Conservation (phyloP, 2,329 filamentous ascomycete genomes). For the Phaeosphaeria sp. region DNA sequence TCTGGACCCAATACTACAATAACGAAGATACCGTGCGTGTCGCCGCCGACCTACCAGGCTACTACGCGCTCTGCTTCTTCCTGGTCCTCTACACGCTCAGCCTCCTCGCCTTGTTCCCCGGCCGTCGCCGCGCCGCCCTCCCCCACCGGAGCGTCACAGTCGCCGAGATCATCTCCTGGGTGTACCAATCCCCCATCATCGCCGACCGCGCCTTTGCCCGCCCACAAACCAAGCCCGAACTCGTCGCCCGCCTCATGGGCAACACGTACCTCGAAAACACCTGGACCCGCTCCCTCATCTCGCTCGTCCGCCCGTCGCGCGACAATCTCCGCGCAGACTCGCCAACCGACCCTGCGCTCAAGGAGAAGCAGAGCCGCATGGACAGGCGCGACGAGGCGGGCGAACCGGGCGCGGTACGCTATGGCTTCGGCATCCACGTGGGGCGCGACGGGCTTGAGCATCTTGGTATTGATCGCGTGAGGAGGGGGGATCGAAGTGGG, state of each 20-base stretch:
- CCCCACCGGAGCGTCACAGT: constrained; percentile 77
- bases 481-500: constrained; percentile 43
- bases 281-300: constrained; percentile 34
- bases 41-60: constrained; percentile 75
- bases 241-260: constrained; percentile 72
- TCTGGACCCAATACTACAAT: constrained; percentile 73
- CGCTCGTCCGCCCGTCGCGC: constrained; percentile 37
- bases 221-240: constrained; percentile 69
- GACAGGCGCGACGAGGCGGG: constrained; percentile 38
- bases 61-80: constrained; percentile 75
- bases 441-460: constrained; percentile 67
- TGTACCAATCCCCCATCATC: constrained; percentile 74
- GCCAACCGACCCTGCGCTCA: constrained; percentile 24
- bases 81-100: constrained; percentile 73
- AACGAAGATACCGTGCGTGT: constrained; percentile 52
- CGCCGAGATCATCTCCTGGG: constrained; percentile 78
- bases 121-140: constrained; percentile 67
- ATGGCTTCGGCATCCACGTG: constrained; percentile 64
- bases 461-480: constrained; percentile 65
- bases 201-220: constrained; percentile 76
- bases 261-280: constrained; percentile 56
- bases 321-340: constrained; percentile 36
- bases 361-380: constrained; percentile 21
- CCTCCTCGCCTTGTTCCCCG: constrained; percentile 65
- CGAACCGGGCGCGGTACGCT: constrained; percentile 50